phyloP scores from a whole-genome alignment of 2,329 filamentous ascomycete species.

The Zalaria sp. region DNA sequence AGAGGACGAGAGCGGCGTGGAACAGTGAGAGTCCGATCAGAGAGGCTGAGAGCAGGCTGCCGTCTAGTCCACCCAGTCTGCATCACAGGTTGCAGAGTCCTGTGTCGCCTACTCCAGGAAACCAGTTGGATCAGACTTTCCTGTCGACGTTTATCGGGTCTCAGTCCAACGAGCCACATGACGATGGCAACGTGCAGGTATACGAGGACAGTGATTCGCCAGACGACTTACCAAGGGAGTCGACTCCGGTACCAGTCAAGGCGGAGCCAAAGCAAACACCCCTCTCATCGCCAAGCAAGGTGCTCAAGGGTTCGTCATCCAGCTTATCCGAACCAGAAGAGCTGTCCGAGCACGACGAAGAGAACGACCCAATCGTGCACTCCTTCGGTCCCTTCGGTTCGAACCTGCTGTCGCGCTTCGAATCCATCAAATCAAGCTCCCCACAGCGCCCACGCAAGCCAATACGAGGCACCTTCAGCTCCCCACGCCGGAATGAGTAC shows the following conservation, averaged over 20 bases:
- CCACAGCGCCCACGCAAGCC: conserved; percentile 35
- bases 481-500: conserved; percentile 4
- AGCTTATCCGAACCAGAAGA: conserved; percentile 35
- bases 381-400: conserved; percentile 86
- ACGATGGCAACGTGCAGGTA: conserved; percentile 44
- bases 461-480: conserved; percentile 14
- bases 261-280: neutral
- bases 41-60: conserved; percentile 21
- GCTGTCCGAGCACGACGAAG: conserved; percentile 70
- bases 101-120: conserved; percentile 53
- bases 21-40: conserved; percentile 1
- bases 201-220: conserved; percentile 58
- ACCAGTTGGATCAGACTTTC: conserved; percentile 19
- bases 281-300: neutral
- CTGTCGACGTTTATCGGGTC: conserved; percentile 28
- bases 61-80: conserved; percentile 48
- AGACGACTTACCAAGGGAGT: conserved; percentile 23
- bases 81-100: conserved; percentile 56
- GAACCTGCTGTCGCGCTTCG: conserved; percentile 69
- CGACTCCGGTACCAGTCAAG: conserved; percentile 4
- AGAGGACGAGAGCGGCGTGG: conserved; percentile 1
- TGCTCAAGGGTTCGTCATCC: neutral
- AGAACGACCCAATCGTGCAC: conserved; percentile 85
- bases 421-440: conserved; percentile 58
- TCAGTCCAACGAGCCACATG: conserved; percentile 25